Evolutionary conservation across 306 rosid genomes (phyloP).

Genomic region (Quercus dentata): DNA sequence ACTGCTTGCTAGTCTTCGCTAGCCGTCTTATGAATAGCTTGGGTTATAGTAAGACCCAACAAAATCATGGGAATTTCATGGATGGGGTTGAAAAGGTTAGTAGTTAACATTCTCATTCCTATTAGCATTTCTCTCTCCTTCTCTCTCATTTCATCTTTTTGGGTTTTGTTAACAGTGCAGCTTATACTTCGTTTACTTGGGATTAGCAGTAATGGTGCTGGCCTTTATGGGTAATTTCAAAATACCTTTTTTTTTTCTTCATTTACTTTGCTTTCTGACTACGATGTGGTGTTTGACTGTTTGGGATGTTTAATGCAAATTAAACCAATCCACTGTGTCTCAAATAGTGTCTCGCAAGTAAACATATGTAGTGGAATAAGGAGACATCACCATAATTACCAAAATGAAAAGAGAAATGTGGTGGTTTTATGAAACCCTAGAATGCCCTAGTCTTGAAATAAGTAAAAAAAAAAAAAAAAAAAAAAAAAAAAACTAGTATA

Average conservation of each 20-base stretch:
- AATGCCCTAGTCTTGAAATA: not conserved
- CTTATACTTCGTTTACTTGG: slow-evolving; percentile 94
- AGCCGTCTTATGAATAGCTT: slow-evolving; percentile 90
- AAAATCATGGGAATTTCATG: slow-evolving; percentile 51
- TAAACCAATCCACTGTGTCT: not conserved
- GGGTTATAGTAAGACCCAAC: slow-evolving; percentile 50
- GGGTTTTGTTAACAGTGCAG: slow-evolving; percentile 68
- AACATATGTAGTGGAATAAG: not conserved
- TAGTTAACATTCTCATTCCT: not conserved
- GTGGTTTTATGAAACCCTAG: slow-evolving; percentile 33
- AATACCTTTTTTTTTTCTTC: not conserved
- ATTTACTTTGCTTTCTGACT: slow-evolving; percentile 35
- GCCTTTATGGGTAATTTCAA: slow-evolving; percentile 85
- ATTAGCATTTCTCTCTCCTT: not conserved
- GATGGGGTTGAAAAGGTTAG: slow-evolving; percentile 69
- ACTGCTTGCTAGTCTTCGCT: slow-evolving; percentile 67
- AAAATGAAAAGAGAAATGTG: not conserved
- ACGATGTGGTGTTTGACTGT: slow-evolving; percentile 5
- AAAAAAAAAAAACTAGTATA: not conserved
- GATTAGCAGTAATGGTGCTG: slow-evolving; percentile 72
- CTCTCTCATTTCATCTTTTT: not conserved
- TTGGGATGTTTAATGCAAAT: not conserved
- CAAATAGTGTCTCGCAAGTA: not conserved
- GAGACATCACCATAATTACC: slow-evolving; percentile 9
- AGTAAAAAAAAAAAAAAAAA: not conserved